Base-by-base conservation (phyloP, 768 basidiomycete genomes). In the Leucogyrophana mollusca region DNA sequence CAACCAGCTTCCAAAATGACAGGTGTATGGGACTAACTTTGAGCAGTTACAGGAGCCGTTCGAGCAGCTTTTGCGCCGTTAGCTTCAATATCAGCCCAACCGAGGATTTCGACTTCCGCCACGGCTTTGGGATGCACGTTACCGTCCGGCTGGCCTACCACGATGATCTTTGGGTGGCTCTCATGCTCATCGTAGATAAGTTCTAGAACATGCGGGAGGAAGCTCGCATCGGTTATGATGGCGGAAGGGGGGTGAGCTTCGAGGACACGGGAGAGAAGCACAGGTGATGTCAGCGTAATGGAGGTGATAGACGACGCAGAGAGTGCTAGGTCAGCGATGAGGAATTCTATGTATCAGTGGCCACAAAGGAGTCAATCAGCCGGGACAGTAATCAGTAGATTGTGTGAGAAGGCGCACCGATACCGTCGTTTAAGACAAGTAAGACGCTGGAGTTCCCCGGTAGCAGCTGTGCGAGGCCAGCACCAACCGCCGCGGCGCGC, bases 321-420 rank as follows among this genome's bases (percentile, higher is more conserved):
- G 34, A 94, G 74, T 1, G 90, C 90, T 21, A 94, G 73, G 67
- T 93, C 90, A 22, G 80, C 73, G 37, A 93, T 78, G 57, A 92
- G 57, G 61, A 87, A 94, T 67, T 87, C 90, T 89, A 56, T 3
- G 13, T 23, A 37, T 20, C 21, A 23, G 17, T 33, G 47, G 23
- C 18, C 30, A 37, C 25, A 18, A 18, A 49, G 49, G 4, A 5
- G 18, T 46, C 11, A 32, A 9, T 22, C n/a, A 17, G 36, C 2
- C 20, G 25, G 9, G n/a, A 37, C 18, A 35, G 34, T 46, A 20
- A 43, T 54, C 13, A 14, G n/a, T 8, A 8, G 17, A 2, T n/a
- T 20, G 17, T 4, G 48, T 3, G 51, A 41, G 14, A 45, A 13
- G 30, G 60, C 75, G 10, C 53, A 87, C 90, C 90, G 37, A 93